Evolutionary conservation across 2,329 filamentous ascomycete species (phyloP).

Genomic region (Alternaria postmessia): DNA sequence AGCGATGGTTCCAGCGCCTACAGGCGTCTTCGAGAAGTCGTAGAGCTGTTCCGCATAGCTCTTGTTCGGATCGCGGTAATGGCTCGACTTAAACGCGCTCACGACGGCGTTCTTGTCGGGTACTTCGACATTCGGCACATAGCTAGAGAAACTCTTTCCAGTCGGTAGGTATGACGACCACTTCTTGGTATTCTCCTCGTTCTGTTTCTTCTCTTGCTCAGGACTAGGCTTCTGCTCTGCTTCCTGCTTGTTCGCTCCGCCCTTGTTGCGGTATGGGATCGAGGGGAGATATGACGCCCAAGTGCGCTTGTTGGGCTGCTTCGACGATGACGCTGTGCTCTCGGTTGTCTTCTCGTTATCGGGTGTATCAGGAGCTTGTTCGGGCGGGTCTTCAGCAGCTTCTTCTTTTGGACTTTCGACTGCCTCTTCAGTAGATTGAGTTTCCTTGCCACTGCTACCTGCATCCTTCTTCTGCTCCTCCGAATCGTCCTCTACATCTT

Average conservation of each 20-base stretch:
- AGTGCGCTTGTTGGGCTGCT: conserved; percentile 40
- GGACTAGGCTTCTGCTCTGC: conserved; percentile 32
- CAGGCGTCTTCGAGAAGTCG: conserved; percentile 60
- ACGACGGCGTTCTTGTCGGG: conserved; percentile 52
- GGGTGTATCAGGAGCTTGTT: conserved; percentile 41
- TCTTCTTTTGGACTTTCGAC: conserved; percentile 24
- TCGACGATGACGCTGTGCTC: conserved; percentile 15
- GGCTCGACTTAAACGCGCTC: conserved; percentile 55
- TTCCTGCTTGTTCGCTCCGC: conserved; percentile 23
- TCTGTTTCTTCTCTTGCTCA: conserved; percentile 42
- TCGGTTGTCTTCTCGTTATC: conserved; percentile 22
- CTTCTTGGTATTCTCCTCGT: conserved; percentile 49
- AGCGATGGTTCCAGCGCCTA: conserved; percentile 57
- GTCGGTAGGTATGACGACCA: conserved; percentile 59
- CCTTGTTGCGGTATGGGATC: conserved; percentile 47
- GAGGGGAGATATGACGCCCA: conserved; percentile 53
- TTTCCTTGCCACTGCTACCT: conserved; percentile 9
- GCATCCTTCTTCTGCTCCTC: conserved; percentile 11
- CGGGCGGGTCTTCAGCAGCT: conserved; percentile 35
- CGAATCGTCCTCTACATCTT: conserved; percentile 10
- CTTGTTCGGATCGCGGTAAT: conserved; percentile 58
- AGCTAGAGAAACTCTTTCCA: conserved; percentile 58
- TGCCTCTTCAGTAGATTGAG: conserved; percentile 10
- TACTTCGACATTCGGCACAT: conserved; percentile 53
- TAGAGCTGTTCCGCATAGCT: conserved; percentile 59